Percentiles rank a stretch among this genome's conserved stretches.
Conservation (phyloP, 2,329 filamentous ascomycete genomes). For the Aspergillus phoenicis region DNA sequence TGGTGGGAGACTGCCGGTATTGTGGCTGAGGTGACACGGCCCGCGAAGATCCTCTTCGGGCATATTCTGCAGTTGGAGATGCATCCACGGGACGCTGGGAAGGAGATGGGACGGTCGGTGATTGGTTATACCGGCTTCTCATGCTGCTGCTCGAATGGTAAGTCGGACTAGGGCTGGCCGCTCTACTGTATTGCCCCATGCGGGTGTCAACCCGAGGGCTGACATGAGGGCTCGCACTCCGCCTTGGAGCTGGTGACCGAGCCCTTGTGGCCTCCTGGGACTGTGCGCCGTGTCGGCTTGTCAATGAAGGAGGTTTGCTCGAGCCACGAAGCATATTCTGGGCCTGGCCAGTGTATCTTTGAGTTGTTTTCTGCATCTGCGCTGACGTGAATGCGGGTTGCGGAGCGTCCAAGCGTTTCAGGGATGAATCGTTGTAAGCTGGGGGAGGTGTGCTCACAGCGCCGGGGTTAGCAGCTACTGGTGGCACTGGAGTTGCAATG, state of each 20-base stretch:
- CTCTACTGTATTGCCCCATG: conserved; percentile 47
- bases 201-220: conserved; percentile 36
- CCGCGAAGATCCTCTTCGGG: conserved; percentile 35
- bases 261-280: conserved; percentile 49
- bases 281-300: conserved; percentile 59
- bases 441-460: conserved; percentile 71
- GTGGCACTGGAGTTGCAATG: conserved; percentile 76
- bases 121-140: conserved; percentile 43
- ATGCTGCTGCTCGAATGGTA: conserved; percentile 49
- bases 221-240: conserved; percentile 44
- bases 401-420: conserved; percentile 81
- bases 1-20: conserved; percentile 9
- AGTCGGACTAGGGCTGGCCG: conserved; percentile 47
- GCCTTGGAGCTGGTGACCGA: conserved; percentile 69
- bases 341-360: conserved; percentile 82
- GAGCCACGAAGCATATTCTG: conserved; percentile 69
- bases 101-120: conserved; percentile 35
- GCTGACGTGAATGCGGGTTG: conserved; percentile 89
- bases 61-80: conserved; percentile 47
- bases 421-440: conserved; percentile 73
- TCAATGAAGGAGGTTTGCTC: conserved; percentile 56
- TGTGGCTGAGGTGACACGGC: conserved; percentile 16
- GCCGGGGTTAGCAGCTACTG: conserved; percentile 36
- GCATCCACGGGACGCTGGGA: conserved; percentile 38
- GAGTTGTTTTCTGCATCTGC: conserved; percentile 93